Percentiles rank a stretch among this genome's conserved stretches.
Evolutionary conservation across 179 eudicot species (phyloP).

Genomic region (Corrigiola litoralis): DNA sequence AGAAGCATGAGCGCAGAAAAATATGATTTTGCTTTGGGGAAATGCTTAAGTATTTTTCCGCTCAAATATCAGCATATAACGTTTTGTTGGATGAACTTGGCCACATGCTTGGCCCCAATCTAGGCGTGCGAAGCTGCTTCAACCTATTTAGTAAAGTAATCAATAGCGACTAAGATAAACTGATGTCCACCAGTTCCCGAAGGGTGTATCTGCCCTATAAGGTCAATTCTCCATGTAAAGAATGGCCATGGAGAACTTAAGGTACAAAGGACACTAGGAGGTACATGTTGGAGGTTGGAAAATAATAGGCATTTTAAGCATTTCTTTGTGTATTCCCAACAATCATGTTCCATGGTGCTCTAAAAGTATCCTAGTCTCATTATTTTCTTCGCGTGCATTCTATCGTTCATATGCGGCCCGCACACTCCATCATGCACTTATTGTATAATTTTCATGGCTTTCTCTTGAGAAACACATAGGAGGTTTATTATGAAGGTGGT

Average conservation of each 20-base stretch:
- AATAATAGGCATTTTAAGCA: background rate
- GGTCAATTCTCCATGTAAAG: slow-evolving; percentile 8
- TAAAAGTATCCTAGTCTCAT: background rate
- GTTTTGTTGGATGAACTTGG: too few species aligned
- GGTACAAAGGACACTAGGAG: background rate
- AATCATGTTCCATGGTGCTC: background rate
- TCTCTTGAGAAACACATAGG: too few species aligned
- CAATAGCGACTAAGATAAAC: background rate
- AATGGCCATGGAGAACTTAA: slow-evolving; percentile 10
- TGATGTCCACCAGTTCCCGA: background rate
- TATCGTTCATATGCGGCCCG: background rate
- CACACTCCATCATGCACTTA: background rate
- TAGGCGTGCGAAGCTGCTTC: background rate
- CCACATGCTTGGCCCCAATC: too few species aligned
- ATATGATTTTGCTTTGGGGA: too few species aligned
- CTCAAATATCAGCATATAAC: too few species aligned
- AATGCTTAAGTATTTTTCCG: too few species aligned
- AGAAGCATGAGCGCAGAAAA: too few species aligned
- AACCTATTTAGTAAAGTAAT: slow-evolving; percentile 9
- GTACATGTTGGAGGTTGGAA: background rate
- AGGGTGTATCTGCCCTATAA: background rate
- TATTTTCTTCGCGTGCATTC: background rate
- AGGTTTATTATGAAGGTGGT: too few species aligned
- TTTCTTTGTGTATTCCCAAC: background rate
- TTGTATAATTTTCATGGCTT: too few species aligned